These are phyloP conservation scores for Candida maris DNA, from an alignment of 805 yeast species.

Conservation along the genomic window DNA sequence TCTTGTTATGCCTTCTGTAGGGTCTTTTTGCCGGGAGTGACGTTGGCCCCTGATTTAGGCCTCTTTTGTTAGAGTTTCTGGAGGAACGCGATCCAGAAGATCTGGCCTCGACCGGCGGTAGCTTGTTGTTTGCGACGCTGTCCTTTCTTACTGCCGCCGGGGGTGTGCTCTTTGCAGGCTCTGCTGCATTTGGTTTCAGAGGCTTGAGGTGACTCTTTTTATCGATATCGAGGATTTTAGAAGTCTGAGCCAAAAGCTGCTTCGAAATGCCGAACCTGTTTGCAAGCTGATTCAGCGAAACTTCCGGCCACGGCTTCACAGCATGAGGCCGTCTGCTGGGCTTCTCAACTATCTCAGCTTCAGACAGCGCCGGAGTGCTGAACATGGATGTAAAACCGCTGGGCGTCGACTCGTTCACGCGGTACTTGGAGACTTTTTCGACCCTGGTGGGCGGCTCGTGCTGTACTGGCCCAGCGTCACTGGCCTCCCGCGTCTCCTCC, in stretches of 20 bases:
- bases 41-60: not conserved
- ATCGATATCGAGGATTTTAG: slow-evolving; percentile 10
- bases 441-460: slow-evolving; percentile 10
- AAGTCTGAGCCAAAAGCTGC: slow-evolving; percentile 15
- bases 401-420: slow-evolving; percentile 13
- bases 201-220: slow-evolving; percentile 17
- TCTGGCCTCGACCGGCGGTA: slow-evolving; percentile 1
- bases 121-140: slow-evolving; percentile 5
- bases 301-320: slow-evolving; percentile 29
- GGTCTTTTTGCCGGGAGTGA: not conserved
- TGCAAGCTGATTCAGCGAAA: slow-evolving; percentile 27
- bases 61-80: slow-evolving; percentile 17
- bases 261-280: slow-evolving; percentile 25
- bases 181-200: slow-evolving; percentile 13
- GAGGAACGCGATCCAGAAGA: slow-evolving; percentile 8
- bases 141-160: too few species aligned
- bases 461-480: not conserved
- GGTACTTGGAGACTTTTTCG: slow-evolving; percentile 15
- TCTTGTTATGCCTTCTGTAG: too few species aligned
- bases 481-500: slow-evolving; percentile 1
- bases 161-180: not conserved
- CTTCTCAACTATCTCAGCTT: slow-evolving; percentile 17
- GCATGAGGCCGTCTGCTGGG: slow-evolving; percentile 19
- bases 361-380: slow-evolving; percentile 23
- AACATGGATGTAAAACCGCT: slow-evolving; percentile 25